These are phyloP conservation scores for Fraxinus sp. DNA, from an alignment of 305 asterid genomes.

Conservation along the genomic window DNA sequence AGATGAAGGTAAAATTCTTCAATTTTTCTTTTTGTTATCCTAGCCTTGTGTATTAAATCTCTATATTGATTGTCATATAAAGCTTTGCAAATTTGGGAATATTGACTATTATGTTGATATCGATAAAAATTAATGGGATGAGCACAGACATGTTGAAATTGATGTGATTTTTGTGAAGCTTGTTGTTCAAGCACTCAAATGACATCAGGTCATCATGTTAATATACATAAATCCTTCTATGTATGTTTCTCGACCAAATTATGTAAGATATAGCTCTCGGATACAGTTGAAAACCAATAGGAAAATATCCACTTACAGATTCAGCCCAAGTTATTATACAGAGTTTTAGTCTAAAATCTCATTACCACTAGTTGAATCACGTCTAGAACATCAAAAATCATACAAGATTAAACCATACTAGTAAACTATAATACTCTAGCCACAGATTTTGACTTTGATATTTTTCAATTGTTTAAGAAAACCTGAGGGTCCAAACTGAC, in stretches of 20 bases:
- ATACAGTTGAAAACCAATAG: not conserved
- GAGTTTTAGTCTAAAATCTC: not conserved
- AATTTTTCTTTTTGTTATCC: constrained; percentile 7
- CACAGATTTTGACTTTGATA: not conserved
- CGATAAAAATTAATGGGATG: not conserved
- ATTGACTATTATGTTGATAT: not conserved
- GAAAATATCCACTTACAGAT: not conserved
- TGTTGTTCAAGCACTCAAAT: not conserved
- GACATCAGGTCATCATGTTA: not conserved
- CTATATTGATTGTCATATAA: not conserved
- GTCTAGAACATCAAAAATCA: not conserved
- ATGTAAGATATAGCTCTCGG: not conserved
- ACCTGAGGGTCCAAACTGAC: not conserved
- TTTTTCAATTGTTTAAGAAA: not conserved
- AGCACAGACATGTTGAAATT: not conserved
- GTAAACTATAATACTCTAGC: not conserved
- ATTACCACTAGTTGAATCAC: not conserved
- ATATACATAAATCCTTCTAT: not conserved
- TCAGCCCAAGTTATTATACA: not conserved
- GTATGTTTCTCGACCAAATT: not conserved
- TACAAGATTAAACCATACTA: not conserved
- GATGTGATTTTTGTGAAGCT: not conserved
- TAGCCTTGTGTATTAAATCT: not conserved
- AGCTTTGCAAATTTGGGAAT: not conserved
- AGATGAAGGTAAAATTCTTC: constrained; percentile 61